Evolutionary conservation across 2,329 filamentous ascomycete species (phyloP).

Genomic region (Aspergillus awamori): DNA sequence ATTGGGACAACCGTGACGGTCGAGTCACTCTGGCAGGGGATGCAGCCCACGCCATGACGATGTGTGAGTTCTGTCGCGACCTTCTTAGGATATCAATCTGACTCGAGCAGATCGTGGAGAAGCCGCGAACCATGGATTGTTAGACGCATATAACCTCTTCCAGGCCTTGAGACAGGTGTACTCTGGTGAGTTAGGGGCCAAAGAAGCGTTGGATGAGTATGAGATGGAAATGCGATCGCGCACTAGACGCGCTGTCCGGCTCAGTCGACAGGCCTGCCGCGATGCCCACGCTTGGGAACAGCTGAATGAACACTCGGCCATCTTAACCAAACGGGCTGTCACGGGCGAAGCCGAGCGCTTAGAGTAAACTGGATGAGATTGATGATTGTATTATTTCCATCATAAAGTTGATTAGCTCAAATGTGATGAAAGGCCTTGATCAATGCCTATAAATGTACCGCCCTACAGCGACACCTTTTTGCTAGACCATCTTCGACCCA

Average conservation of each 20-base stretch:
- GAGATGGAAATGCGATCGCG: constrained; percentile 37
- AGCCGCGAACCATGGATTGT: constrained; percentile 37
- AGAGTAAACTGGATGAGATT: neutral
- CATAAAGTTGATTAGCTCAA: too few relatives aligned
- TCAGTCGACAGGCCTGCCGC: constrained; percentile 39
- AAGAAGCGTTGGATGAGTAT: constrained; percentile 28
- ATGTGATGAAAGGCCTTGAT: too few relatives aligned
- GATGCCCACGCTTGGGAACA: constrained; percentile 39
- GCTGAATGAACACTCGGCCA: constrained; percentile 32
- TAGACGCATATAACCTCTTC: constrained; percentile 29
- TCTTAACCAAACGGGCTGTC: constrained; percentile 29
- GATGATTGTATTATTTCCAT: too few relatives aligned
- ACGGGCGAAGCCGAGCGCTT: neutral
- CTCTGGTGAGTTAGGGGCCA: neutral
- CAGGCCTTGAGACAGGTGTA: constrained; percentile 23
- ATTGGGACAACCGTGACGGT: constrained; percentile 35
- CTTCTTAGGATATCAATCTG: neutral
- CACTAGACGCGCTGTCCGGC: constrained; percentile 33
- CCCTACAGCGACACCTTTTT: too few relatives aligned
- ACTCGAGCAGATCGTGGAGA: constrained; percentile 32
- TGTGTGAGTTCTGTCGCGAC: constrained; percentile 27
- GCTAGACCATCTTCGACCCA: too few relatives aligned
- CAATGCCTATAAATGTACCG: too few relatives aligned
- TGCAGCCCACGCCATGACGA: constrained; percentile 38
- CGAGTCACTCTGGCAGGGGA: constrained; percentile 36